Conservation (phyloP, 441 rosid species). For the Adansonia gregorii region DNA sequence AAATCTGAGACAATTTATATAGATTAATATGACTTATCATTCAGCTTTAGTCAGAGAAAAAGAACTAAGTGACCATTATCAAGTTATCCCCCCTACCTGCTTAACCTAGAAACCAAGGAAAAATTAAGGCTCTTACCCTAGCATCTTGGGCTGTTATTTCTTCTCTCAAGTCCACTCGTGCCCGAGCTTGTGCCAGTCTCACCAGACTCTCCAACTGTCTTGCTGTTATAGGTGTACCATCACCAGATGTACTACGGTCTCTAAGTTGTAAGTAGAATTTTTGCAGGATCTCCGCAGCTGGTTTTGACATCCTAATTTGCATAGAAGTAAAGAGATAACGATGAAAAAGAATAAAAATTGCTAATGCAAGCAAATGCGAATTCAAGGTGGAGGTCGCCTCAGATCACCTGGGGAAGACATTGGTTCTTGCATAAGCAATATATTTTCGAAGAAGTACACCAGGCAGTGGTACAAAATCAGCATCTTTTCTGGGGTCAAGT, state of each 20-base stretch:
- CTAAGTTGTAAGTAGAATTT: slow-evolving; percentile 89
- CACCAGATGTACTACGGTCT: slow-evolving; percentile 91
- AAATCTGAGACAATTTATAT: background rate
- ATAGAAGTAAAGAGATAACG: slow-evolving; percentile 24
- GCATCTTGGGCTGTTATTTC: slow-evolving; percentile 95
- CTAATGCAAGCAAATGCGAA: background rate
- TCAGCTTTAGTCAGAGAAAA: slow-evolving; percentile 25
- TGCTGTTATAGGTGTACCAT: slow-evolving; percentile 94
- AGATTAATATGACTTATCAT: background rate
- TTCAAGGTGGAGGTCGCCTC: slow-evolving; percentile 27
- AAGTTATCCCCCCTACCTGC: slow-evolving; percentile 3
- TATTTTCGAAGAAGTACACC: slow-evolving; percentile 87
- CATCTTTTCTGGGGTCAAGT: slow-evolving; percentile 70
- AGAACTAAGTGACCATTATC: slow-evolving; percentile 22
- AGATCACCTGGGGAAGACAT: slow-evolving; percentile 81
- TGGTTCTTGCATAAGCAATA: slow-evolving; percentile 87
- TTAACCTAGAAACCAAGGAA: slow-evolving; percentile 1
- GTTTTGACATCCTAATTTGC: slow-evolving; percentile 76
- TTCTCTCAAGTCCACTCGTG: slow-evolving; percentile 91
- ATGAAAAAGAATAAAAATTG: background rate
- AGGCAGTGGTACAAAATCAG: slow-evolving; percentile 79
- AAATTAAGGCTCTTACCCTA: slow-evolving; percentile 40
- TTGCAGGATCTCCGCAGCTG: slow-evolving; percentile 90
- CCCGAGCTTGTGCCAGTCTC: slow-evolving; percentile 94
- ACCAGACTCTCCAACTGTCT: slow-evolving; percentile 97